These are phyloP conservation scores for Xerocomus nothofagi DNA, from an alignment of 1,284 basidiomycete species.

Conservation along the genomic window DNA sequence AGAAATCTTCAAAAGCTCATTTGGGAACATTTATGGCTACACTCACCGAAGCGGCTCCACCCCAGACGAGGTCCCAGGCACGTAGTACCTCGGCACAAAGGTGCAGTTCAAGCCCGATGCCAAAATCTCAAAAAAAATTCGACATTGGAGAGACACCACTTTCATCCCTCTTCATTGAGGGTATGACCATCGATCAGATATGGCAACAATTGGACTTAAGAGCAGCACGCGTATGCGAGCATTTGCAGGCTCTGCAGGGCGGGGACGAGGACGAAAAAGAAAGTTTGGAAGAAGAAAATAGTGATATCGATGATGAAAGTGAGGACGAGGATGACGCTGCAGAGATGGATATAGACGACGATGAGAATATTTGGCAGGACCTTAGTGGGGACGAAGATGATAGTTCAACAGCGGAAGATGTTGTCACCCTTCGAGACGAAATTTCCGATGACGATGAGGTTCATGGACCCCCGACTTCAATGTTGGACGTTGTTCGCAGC, in stretches of 20 bases:
- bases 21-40: slow-evolving; percentile 70
- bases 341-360: slow-evolving; percentile 26
- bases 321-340: slow-evolving; percentile 18
- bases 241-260: slow-evolving; percentile 49
- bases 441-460: slow-evolving; percentile 44
- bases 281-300: slow-evolving; percentile 19
- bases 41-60: slow-evolving; percentile 59
- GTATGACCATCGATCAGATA: slow-evolving; percentile 85
- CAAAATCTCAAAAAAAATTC: slow-evolving; percentile 32
- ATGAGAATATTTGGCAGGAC: slow-evolving; percentile 31
- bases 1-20: slow-evolving; percentile 61
- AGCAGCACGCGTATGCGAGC: slow-evolving; percentile 62
- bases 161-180: slow-evolving; percentile 72
- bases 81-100: slow-evolving; percentile 45
- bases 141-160: slow-evolving; percentile 73
- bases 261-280: slow-evolving; percentile 27
- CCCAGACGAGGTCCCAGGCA: slow-evolving; percentile 69
- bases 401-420: slow-evolving; percentile 37
- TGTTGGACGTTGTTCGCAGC: slow-evolving; percentile 33
- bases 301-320: slow-evolving; percentile 19
- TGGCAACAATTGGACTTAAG: slow-evolving; percentile 92
- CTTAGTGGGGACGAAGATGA: slow-evolving; percentile 37
- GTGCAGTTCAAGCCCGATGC: slow-evolving; percentile 39
- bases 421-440: slow-evolving; percentile 48
- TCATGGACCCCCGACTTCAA: slow-evolving; percentile 20